phyloP scores from a whole-genome alignment of 2,329 filamentous ascomycete species.

The Aspergillus ustus region DNA sequence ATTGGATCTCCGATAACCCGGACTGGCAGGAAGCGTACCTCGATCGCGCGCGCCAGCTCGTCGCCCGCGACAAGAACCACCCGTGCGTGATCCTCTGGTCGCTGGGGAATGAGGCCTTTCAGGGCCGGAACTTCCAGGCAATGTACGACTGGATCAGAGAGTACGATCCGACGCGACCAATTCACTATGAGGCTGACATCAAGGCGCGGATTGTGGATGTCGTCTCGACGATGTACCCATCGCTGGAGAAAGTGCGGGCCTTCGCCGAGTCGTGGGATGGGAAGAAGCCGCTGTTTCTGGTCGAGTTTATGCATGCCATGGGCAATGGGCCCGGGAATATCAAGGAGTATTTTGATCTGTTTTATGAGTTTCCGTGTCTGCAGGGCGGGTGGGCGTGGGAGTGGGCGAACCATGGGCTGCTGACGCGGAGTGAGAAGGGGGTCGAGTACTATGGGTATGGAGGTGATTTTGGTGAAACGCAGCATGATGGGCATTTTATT shows the following conservation, averaged over 20 bases:
- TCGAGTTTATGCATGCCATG: conserved; percentile 67
- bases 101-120: conserved; percentile 74
- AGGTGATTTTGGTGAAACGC: conserved; percentile 65
- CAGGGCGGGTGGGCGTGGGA: conserved; percentile 73
- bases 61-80: conserved; percentile 73
- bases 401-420: conserved; percentile 66
- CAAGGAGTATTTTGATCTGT: conserved; percentile 69
- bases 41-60: conserved; percentile 67
- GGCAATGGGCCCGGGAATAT: conserved; percentile 74
- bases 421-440: conserved; percentile 39
- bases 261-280: conserved; percentile 48
- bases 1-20: conserved; percentile 37
- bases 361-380: conserved; percentile 63
- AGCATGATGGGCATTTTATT: conserved; percentile 65
- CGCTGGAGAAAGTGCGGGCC: conserved; percentile 57
- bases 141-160: conserved; percentile 69
- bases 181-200: conserved; percentile 71
- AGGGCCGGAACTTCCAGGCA: conserved; percentile 68
- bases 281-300: conserved; percentile 34
- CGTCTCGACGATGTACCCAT: conserved; percentile 70
- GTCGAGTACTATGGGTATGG: conserved; percentile 61
- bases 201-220: conserved; percentile 66
- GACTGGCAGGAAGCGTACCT: conserved; percentile 60
- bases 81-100: conserved; percentile 74
- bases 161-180: conserved; percentile 61